These are phyloP conservation scores for Skeletonema menzelii DNA, from an alignment of 108 stramenopile species.

Conservation along the genomic window DNA sequence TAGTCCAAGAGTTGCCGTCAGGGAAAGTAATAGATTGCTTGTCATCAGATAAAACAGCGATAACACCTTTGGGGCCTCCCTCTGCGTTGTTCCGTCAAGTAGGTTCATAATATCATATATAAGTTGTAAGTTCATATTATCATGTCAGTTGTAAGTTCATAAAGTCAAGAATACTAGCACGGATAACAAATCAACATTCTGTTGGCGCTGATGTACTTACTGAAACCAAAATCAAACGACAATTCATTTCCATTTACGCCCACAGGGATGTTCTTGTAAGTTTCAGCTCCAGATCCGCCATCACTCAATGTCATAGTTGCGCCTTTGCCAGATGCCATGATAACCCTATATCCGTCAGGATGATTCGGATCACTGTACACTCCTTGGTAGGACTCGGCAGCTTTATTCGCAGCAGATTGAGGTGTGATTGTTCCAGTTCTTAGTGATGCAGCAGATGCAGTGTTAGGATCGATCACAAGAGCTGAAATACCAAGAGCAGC, in stretches of 20 bases:
- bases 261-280: constrained; percentile 22
- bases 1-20: constrained; percentile 30
- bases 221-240: constrained; percentile 24
- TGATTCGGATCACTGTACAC: constrained; percentile 32
- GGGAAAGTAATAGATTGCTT: constrained; percentile 23
- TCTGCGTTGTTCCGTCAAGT: constrained; percentile 6
- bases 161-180: background rate
- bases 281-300: constrained; percentile 5
- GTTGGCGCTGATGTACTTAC: constrained; percentile 6
- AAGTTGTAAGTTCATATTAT: background rate
- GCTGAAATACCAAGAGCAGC: constrained; percentile 15
- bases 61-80: constrained; percentile 14
- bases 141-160: background rate
- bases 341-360: constrained; percentile 23
- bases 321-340: constrained; percentile 3
- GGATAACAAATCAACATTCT: background rate
- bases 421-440: constrained; percentile 1
- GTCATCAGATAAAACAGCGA: constrained; percentile 14
- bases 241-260: constrained; percentile 6
- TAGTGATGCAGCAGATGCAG: constrained; percentile 4
- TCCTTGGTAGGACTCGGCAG: constrained; percentile 21
- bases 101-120: too few relatives aligned
- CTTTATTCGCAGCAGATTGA: constrained; percentile 20
- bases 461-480: constrained; percentile 7
- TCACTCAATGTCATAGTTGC: constrained; percentile 27